A percentile compares a stretch with the other conserved stretches of the same genome.
Conservation (phyloP, 257 asterid genomes). For the Solanum chiquidenum region DNA sequence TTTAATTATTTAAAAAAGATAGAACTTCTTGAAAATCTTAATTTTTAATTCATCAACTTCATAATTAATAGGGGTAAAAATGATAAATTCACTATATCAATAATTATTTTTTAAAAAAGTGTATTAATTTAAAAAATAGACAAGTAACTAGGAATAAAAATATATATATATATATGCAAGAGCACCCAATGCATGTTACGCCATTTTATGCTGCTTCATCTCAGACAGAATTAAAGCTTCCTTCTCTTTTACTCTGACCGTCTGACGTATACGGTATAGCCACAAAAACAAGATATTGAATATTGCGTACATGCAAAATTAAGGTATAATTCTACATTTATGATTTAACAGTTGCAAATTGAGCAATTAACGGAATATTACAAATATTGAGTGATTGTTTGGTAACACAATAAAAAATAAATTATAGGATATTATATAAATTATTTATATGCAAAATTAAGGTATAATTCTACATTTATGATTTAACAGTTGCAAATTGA, state of each 20-base stretch:
- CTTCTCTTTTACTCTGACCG: neutral
- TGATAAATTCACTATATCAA: no score
- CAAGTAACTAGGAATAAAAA: no score
- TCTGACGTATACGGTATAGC: neutral
- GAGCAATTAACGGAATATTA: neutral
- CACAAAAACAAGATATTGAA: neutral
- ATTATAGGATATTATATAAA: no score
- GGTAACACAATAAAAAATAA: no score
- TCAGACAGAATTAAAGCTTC: conserved; percentile 25
- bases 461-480: neutral
- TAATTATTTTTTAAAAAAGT: no score
- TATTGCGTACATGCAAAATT: neutral
- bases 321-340: neutral
- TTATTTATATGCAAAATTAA: no score
- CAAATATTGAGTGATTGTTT: neutral
- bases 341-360: neutral
- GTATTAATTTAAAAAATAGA: no score
- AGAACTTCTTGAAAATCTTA: no score
- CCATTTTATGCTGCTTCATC: conserved; percentile 40
- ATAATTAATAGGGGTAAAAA: no score
- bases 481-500: neutral
- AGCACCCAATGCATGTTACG: neutral
- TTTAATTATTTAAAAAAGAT: no score
- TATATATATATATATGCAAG: neutral
- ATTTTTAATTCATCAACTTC: no score